Base-by-base conservation (phyloP, 805 yeast genomes). In the Metschnikowia orientalis region DNA sequence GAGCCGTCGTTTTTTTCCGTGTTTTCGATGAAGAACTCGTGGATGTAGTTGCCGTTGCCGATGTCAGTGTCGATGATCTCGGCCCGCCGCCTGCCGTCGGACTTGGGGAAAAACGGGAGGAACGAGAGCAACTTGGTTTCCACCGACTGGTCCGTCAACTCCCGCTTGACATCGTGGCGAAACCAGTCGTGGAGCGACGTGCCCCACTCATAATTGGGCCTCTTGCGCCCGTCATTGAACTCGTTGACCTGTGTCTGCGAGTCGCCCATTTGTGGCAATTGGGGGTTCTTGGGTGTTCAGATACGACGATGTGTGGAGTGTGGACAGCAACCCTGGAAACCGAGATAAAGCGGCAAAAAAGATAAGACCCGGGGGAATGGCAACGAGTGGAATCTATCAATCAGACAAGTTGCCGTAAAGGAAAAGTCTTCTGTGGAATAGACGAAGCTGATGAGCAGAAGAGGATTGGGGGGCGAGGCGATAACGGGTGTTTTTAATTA, bases 11-110 rank as follows among this genome's bases (percentile, higher is more conserved):
- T 73, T 11, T 43, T 32, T 28, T 60, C 65, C 8, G 45, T 67
- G 41, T 79, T 75, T 26, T 63, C 62, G 19, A 89, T 72, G 40
- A 63, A 71, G 38, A 88, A 77, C 58, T 90, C 97, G 59, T 89
- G 90, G 37, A 89, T 79, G 47, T 61, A 75, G 18, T 76, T 62
- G 6, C 73, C 73, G 11, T 63, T 48, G 26, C 76, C 79, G 8
- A 83, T 63, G 13, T 71, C 67, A 3, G 85, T 78, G 42, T 79
- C 67, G 18, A 77, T 51, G 10, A 79, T 54, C 34, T 65, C 47
- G 10, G 76, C 71, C 1, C 44, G 38, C 18, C 82, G 60, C 4
- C 58, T 65, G 4, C 68, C 68, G 35, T 77, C 77, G 0, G 73
- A 55, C 8, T 63, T 61, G 0, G 83, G 83, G 42, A 59, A 77